These are phyloP conservation scores for Yamadazyma philogaea DNA, from an alignment of 805 yeast species.

Conservation along the genomic window DNA sequence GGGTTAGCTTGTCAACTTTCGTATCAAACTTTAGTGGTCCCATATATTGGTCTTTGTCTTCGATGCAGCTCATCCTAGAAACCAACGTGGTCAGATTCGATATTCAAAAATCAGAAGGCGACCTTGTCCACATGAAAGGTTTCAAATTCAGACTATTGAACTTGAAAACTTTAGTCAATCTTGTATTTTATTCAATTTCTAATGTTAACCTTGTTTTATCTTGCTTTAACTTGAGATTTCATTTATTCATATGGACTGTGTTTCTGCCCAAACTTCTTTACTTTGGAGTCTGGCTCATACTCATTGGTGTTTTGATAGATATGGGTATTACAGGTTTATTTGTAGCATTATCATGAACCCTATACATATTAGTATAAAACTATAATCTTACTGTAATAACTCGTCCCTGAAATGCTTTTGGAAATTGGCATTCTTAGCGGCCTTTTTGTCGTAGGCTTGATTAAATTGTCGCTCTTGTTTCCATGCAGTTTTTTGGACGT, in stretches of 20 bases:
- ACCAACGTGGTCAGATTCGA: conserved; percentile 17
- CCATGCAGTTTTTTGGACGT: conserved; percentile 57
- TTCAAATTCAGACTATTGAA: conserved; percentile 22
- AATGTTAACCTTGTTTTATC: conserved; percentile 61
- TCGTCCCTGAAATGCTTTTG: conserved; percentile 65
- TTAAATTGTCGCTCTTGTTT: conserved; percentile 49
- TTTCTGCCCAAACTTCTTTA: conserved; percentile 90
- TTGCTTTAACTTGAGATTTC: conserved; percentile 74
- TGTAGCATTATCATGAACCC: conserved; percentile 5
- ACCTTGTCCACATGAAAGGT: conserved; percentile 11
- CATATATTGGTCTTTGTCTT: conserved; percentile 69
- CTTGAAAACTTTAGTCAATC: conserved; percentile 33
- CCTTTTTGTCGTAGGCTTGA: conserved; percentile 53
- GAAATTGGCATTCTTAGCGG: conserved; percentile 69
- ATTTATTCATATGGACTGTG: conserved; percentile 95
- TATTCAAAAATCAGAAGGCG: conserved; percentile 9
- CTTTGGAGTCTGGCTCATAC: conserved; percentile 69
- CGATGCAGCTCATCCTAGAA: conserved; percentile 40
- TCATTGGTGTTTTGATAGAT: conserved; percentile 42
- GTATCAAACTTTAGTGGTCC: conserved; percentile 84
- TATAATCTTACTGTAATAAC: conserved; percentile 27
- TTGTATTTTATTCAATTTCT: conserved; percentile 57
- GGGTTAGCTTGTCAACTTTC: conserved; percentile 78
- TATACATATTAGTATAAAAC: conserved; percentile 2
- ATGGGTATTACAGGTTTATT: conserved; percentile 39